These are phyloP conservation scores for Beauveria varroae DNA, from an alignment of 2,329 filamentous ascomycete genomes.

Conservation along the genomic window DNA sequence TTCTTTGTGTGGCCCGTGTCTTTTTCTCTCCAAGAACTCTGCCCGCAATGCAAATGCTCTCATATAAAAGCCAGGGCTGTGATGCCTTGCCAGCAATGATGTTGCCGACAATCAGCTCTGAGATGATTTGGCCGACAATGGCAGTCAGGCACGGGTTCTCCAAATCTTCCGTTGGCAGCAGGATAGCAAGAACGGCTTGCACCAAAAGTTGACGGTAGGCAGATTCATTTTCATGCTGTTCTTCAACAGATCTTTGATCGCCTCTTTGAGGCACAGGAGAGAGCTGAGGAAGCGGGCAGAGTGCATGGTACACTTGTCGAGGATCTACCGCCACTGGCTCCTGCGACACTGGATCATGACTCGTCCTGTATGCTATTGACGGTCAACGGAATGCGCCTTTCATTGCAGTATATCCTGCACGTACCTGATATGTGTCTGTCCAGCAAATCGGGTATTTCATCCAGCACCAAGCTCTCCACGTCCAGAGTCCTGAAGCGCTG, in stretches of 20 bases:
- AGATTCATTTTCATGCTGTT: conserved; percentile 70
- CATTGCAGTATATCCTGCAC: conserved; percentile 13
- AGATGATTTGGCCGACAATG: conserved; percentile 79
- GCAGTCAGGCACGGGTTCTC: conserved; percentile 79
- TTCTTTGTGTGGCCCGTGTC: conserved; percentile 14
- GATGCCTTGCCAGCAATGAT: conserved; percentile 71
- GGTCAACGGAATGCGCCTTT: neutral
- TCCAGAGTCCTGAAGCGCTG: conserved; percentile 78
- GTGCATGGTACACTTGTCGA: conserved; percentile 71
- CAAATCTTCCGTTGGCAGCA: conserved; percentile 87
- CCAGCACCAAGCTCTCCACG: conserved; percentile 71
- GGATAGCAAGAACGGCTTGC: conserved; percentile 69
- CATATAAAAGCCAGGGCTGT: conserved; percentile 85
- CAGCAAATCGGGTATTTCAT: conserved; percentile 79
- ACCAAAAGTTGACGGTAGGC: conserved; percentile 85
- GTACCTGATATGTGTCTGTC: conserved; percentile 73
- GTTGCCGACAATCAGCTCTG: conserved; percentile 82
- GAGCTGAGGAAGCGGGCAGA: conserved; percentile 74
- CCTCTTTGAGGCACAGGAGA: conserved; percentile 62
- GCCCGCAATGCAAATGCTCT: conserved; percentile 68
- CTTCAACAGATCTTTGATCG: conserved; percentile 40
- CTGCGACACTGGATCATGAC: conserved; percentile 50
- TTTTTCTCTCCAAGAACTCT: conserved; percentile 29
- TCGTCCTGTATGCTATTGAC: conserved; percentile 61
- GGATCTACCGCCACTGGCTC: conserved; percentile 54